A percentile compares a stretch with the other conserved stretches of the same genome.
These are phyloP conservation scores for Abelmoschus esculentus DNA, from an alignment of 345 rosid genomes.

Conservation along the genomic window DNA sequence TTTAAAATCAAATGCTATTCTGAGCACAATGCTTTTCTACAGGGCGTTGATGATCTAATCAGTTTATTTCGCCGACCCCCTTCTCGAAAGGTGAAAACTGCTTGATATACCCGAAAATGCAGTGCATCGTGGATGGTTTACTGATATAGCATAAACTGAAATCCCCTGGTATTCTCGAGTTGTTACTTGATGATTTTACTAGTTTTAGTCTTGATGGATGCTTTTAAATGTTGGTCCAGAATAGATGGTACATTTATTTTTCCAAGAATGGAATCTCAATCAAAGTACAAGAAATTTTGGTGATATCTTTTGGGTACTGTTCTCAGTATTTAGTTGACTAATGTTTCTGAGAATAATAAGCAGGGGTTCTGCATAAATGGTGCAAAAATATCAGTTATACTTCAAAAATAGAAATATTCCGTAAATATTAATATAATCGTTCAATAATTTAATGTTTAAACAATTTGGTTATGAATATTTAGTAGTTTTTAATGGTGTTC, in stretches of 20 bases:
- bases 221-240: constrained; percentile 17
- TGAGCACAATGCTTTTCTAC: constrained; percentile 18
- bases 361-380: neutral
- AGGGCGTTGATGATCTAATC: constrained; percentile 96
- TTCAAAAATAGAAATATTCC: too few relatives aligned
- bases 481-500: too few relatives aligned
- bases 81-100: constrained; percentile 75
- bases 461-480: too few relatives aligned
- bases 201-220: constrained; percentile 8
- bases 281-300: constrained; percentile 18
- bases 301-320: neutral
- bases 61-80: constrained; percentile 90
- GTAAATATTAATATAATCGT: too few relatives aligned
- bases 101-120: constrained; percentile 24
- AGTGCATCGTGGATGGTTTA: neutral
- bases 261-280: constrained; percentile 10
- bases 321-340: neutral
- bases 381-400: neutral
- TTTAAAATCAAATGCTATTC: neutral
- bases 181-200: neutral
- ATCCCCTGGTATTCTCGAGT: constrained; percentile 1
- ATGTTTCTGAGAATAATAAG: neutral
- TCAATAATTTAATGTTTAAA: too few relatives aligned
- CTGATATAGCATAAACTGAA: constrained; percentile 14
- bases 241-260: constrained; percentile 9